Evolutionary conservation across 1,284 basidiomycete genomes (phyloP).

Genomic region (Pholiota adiposa): DNA sequence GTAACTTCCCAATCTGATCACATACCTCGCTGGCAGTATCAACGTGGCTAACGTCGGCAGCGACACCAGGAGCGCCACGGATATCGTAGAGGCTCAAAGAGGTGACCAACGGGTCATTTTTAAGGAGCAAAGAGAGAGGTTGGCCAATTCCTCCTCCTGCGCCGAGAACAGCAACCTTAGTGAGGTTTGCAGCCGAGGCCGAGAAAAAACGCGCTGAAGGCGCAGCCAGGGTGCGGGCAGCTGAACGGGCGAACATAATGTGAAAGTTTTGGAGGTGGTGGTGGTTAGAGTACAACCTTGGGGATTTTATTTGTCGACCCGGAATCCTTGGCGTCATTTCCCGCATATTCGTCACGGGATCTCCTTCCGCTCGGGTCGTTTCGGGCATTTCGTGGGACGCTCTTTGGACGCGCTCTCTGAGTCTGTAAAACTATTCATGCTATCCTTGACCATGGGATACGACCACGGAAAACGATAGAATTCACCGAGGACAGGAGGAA

Average conservation of each 20-base stretch:
- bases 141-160: slow-evolving; percentile 95
- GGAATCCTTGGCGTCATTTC: slow-evolving; percentile 2
- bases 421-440: too few relatives aligned
- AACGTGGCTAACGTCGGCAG: slow-evolving; percentile 92
- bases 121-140: slow-evolving; percentile 87
- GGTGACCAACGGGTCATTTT: slow-evolving; percentile 83
- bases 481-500: too few relatives aligned
- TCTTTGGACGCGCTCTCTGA: background rate
- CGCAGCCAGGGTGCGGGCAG: slow-evolving; percentile 28
- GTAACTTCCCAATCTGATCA: slow-evolving; percentile 6
- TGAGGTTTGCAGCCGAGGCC: slow-evolving; percentile 71
- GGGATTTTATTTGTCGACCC: background rate
- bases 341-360: slow-evolving; percentile 4
- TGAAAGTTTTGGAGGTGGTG: slow-evolving; percentile 19
- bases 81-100: slow-evolving; percentile 88
- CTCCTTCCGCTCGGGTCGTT: slow-evolving; percentile 6
- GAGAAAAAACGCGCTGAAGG: slow-evolving; percentile 62
- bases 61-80: slow-evolving; percentile 90
- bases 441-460: too few relatives aligned
- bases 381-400: slow-evolving; percentile 1
- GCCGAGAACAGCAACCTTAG: slow-evolving; percentile 89
- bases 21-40: slow-evolving; percentile 86
- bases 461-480: too few relatives aligned
- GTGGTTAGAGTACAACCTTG: slow-evolving; percentile 20
- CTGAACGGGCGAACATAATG: slow-evolving; percentile 32